Conservation (phyloP, 1,284 basidiomycete species). For the Apiotrichum porosum region DNA sequence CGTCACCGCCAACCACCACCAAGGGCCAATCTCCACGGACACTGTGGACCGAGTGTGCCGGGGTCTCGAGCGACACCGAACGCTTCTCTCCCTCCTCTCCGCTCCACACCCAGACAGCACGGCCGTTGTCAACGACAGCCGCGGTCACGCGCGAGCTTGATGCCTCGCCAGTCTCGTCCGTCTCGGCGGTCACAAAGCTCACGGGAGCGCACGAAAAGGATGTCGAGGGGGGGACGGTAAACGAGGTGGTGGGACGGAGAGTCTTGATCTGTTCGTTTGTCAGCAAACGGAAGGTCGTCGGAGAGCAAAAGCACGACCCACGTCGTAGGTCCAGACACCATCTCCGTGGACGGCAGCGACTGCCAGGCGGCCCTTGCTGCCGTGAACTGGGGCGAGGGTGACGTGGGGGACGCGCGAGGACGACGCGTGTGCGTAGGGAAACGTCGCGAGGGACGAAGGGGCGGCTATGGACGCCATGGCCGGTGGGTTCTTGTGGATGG, state of each 20-base stretch:
- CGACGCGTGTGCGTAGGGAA: slow-evolving; percentile 35
- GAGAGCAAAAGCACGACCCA: slow-evolving; percentile 24
- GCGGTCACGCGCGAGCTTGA: slow-evolving; percentile 26
- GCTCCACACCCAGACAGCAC: slow-evolving; percentile 38
- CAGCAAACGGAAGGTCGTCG: not conserved
- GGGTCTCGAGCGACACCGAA: slow-evolving; percentile 1
- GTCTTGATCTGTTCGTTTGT: slow-evolving; percentile 33
- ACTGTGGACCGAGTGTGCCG: slow-evolving; percentile 11
- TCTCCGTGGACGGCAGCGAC: slow-evolving; percentile 48
- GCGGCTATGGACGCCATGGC: slow-evolving; percentile 39
- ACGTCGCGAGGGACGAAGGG: slow-evolving; percentile 40
- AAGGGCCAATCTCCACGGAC: slow-evolving; percentile 10
- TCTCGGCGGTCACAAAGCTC: slow-evolving; percentile 24
- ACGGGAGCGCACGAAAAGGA: slow-evolving; percentile 38
- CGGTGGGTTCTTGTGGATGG: not conserved
- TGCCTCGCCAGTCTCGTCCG: slow-evolving; percentile 4
- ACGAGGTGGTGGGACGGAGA: slow-evolving; percentile 41
- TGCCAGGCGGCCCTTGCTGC: slow-evolving; percentile 30
- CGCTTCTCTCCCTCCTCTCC: slow-evolving; percentile 38
- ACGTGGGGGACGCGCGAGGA: slow-evolving; percentile 38
- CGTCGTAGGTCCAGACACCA: slow-evolving; percentile 49
- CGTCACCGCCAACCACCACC: slow-evolving; percentile 9
- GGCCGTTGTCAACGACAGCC: slow-evolving; percentile 26
- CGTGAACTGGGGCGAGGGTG: slow-evolving; percentile 34
- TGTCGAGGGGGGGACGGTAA: slow-evolving; percentile 45